Base-by-base conservation (phyloP, 805 yeast species). In the Pichia manshurica region DNA sequence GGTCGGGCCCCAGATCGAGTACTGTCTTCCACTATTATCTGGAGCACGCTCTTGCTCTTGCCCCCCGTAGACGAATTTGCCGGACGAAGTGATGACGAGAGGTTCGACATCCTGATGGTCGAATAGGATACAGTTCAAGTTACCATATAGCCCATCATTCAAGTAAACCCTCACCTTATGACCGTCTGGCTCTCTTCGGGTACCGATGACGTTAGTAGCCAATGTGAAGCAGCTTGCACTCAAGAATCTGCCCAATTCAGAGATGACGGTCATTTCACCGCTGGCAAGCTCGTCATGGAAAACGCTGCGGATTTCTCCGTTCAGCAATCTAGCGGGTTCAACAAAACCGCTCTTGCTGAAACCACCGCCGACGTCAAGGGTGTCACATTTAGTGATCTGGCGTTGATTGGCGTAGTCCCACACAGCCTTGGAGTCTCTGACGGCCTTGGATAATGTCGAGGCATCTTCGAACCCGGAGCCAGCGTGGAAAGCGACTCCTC, bases 1-100 rank as follows among this genome's bases (percentile, higher is more conserved):
- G 17, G 98, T 91, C 39, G 98, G 99, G 5, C 99, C 99, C 99
- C 99, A 91, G 51, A 93, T 75, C 3, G 96, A 86, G 45, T 77
- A 83, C 34, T 53, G 54, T 35, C 56, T 50, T 13, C 21, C 15
- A 5, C 38, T 28, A n/a, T n/a, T n/a, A n/a, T n/a, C n/a, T n/a
- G n/a, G n/a, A n/a, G n/a, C n/a, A n/a, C 25, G 19, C 42, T 21
- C 8, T 16, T 13, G 13, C 22, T 46, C 53, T 29, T 29, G 15
- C 33, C 15, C 29, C 10, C 29, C 29, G 29, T 25, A 57, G 17
- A 54, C 53, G 33, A 28, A 58, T 37, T 64, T 70, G 38, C 74
- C 73, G 35, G 71, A 65, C 52, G 80, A 81, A 40, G 79, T 72
- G 50, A 90, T 71, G 5, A 87, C 84, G 53, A 70, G 71, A 10